Percentiles rank a stretch among this genome's conserved stretches.
Conservation (phyloP, 257 asterid species). For the Solanum chiquidenum region DNA sequence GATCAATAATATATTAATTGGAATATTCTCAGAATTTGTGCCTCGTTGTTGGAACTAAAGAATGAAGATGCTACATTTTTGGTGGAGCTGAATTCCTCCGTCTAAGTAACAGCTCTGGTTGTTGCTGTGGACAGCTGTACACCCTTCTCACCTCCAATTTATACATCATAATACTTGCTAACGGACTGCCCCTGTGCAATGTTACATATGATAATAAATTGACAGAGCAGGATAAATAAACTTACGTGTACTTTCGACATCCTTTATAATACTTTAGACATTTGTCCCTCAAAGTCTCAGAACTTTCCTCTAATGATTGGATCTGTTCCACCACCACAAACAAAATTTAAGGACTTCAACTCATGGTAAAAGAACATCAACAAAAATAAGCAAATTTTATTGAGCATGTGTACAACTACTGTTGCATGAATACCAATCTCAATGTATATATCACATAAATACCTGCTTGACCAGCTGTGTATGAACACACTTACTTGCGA, state of each 20-base stretch:
- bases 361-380: neutral
- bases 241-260: constrained; percentile 89
- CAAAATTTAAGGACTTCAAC: constrained; percentile 12
- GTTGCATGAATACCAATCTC: neutral
- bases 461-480: neutral
- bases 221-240: neutral
- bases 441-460: neutral
- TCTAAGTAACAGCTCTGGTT: neutral
- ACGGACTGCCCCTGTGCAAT: neutral
- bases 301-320: constrained; percentile 85
- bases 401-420: neutral
- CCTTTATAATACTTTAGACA: constrained; percentile 89
- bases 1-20: neutral
- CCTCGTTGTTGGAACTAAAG: neutral
- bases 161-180: neutral
- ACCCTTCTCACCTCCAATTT: neutral
- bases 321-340: constrained; percentile 48
- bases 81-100: neutral
- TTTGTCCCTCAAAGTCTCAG: constrained; percentile 70
- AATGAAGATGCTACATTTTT: neutral
- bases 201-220: neutral
- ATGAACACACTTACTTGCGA: neutral
- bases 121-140: neutral
- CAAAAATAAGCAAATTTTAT: neutral
- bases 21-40: neutral